Evolutionary conservation across 2,329 filamentous ascomycete genomes (phyloP), one percentile per base, ranked within the genome.

Genomic region (Dactylonectria macrodidyma): DNA sequence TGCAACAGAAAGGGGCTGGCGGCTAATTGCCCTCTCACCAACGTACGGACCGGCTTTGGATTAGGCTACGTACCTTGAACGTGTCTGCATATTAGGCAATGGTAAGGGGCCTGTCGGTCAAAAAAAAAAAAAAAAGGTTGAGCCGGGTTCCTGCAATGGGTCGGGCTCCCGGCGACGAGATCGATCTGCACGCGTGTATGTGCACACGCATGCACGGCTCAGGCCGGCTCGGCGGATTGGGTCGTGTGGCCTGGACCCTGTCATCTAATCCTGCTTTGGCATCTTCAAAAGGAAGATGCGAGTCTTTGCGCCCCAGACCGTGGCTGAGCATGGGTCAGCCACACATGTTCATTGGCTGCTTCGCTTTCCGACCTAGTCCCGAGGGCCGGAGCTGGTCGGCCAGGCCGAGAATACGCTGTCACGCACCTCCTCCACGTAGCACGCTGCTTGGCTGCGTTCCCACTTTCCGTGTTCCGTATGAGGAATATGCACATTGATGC

Each of bases 301-400:
- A 44, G 41, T n/a, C 51, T 54, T 54, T 54, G 33, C 51, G 51
- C 51, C 51, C 34, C 51, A 54, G 10, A 10, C 9, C 36, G 33
- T 74, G 73, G 73, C 70, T 75, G 48, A 74, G 71, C 55, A 26
- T 16, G 10, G 10, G 11, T 63, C 51, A 68, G 65, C 68, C 64
- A 67, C 70, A 68, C 3, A 2, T 22, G 11, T n/a, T 71, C 60
- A 75, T 75, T 75, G 73, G 73, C 10, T 63, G 65, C 33, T n/a
- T 26, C 5, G 24, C 46, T 14, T 12, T 60, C 69, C 71, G 71
- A 68, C 41, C 62, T 54, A 61, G 59, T 71, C 72, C 72, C 67
- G 69, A 71, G 30, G 52, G 52, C 65, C 64, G 62, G 62, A 71
- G 73, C 71, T 58, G 69, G 62, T 75, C 73, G 73, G 73, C 57